These are phyloP conservation scores for Phytophthora hybrid DNA, from an alignment of 352 stramenopile genomes.

Conservation along the genomic window DNA sequence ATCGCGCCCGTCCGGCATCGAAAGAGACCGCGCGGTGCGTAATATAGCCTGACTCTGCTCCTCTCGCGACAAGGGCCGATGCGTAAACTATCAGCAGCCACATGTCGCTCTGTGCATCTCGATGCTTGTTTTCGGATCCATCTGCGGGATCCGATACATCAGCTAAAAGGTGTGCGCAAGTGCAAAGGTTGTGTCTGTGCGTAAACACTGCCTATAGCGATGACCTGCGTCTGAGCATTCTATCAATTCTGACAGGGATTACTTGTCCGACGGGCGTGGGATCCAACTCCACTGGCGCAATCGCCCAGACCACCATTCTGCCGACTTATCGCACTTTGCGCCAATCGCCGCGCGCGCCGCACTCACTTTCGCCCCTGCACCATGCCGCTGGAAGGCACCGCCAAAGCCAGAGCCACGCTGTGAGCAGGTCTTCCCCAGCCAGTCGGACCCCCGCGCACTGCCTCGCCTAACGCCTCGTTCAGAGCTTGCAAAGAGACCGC, in stretches of 20 bases:
- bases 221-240: background rate
- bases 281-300: background rate
- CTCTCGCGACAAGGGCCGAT: background rate
- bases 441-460: too few relatives aligned
- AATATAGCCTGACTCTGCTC: constrained; percentile 2
- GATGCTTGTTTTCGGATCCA: constrained; percentile 7
- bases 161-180: background rate
- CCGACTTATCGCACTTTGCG: constrained; percentile 9
- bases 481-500: too few relatives aligned
- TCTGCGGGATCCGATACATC: background rate
- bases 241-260: background rate
- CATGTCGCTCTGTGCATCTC: constrained; percentile 1
- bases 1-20: constrained; percentile 11
- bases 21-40: constrained; percentile 2
- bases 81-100: constrained; percentile 7
- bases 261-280: constrained; percentile 1
- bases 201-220: background rate
- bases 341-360: background rate
- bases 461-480: too few relatives aligned
- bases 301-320: constrained; percentile 7
- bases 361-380: background rate
- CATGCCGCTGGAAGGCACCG: background rate
- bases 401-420: background rate
- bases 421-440: too few relatives aligned
- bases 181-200: background rate